Conservation (phyloP, 305 asterid species). For the Solanum hybrid region DNA sequence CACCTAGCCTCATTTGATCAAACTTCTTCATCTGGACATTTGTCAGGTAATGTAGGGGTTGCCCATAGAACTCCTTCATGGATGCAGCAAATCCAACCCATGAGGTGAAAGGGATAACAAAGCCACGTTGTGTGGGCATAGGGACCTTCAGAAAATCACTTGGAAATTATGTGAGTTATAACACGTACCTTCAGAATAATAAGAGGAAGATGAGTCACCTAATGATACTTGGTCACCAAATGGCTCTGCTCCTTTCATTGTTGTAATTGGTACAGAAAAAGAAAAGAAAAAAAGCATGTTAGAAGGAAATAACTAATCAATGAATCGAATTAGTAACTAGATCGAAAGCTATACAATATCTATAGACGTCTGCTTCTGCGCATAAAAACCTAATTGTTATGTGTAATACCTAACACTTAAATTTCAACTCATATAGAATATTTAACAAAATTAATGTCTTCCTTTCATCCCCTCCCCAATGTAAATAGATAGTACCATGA, state of each 20-base stretch:
- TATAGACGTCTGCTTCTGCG: background rate
- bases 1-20: constrained; percentile 42
- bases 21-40: constrained; percentile 39
- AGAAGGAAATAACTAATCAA: background rate
- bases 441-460: background rate
- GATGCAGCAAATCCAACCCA: too few relatives aligned
- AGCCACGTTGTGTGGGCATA: constrained; percentile 36
- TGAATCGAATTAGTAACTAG: background rate
- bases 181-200: constrained; percentile 31
- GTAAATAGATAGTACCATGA: too few relatives aligned
- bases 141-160: constrained; percentile 16
- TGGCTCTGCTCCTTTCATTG: constrained; percentile 26
- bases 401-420: background rate
- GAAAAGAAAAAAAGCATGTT: background rate
- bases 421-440: background rate
- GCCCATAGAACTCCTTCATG: constrained; percentile 55
- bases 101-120: constrained; percentile 46
- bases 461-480: background rate
- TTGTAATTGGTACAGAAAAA: background rate
- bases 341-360: background rate
- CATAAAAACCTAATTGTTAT: background rate
- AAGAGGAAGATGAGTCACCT: constrained; percentile 27
- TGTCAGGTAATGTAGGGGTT: constrained; percentile 81
- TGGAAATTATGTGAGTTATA: background rate
- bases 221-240: constrained; percentile 42